Evolutionary conservation across 768 basidiomycete species (phyloP).

Genomic region (Leucosporidium scottii): DNA sequence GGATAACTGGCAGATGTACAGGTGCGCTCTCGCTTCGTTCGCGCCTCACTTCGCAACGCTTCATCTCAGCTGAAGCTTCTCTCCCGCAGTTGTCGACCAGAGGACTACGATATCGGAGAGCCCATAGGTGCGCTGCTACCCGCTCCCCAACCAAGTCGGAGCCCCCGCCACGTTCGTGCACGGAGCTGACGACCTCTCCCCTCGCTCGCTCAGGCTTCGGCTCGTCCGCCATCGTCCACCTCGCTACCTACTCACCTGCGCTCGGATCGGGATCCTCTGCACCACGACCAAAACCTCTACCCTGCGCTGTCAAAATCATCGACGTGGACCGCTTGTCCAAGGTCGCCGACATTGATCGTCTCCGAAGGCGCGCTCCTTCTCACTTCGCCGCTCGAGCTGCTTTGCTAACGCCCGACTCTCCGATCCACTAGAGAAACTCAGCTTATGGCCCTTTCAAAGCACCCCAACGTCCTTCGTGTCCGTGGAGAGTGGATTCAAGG

Average conservation of each 20-base stretch:
- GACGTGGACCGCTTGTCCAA: conserved; percentile 72
- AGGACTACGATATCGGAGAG: conserved; percentile 23
- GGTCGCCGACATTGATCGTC: conserved; percentile 21
- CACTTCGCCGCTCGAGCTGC: conserved; percentile 53
- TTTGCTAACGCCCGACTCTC: conserved; percentile 49
- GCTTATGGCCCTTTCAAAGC: conserved; percentile 84
- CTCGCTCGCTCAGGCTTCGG: conserved; percentile 56
- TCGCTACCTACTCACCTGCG: conserved; percentile 58
- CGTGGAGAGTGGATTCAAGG: conserved; percentile 69
- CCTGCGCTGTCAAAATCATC: conserved; percentile 74
- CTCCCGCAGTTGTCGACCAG: conserved; percentile 8
- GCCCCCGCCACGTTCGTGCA: too few species aligned
- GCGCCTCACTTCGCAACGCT: too few species aligned
- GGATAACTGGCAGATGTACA: conserved; percentile 31
- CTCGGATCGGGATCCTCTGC: conserved; percentile 11
- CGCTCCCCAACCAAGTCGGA: neutral
- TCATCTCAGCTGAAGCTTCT: too few species aligned
- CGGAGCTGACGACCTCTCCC: neutral
- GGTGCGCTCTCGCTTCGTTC: neutral
- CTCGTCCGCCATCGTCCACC: conserved; percentile 82
- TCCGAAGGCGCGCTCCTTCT: conserved; percentile 11
- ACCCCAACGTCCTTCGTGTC: conserved; percentile 86
- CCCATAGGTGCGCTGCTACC: conserved; percentile 9
- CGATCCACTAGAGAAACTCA: conserved; percentile 59
- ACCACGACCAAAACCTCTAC: conserved; percentile 39